phyloP scores from a whole-genome alignment of 495 filamentous ascomycete genomes.

The Oleoguttula mirabilis region DNA sequence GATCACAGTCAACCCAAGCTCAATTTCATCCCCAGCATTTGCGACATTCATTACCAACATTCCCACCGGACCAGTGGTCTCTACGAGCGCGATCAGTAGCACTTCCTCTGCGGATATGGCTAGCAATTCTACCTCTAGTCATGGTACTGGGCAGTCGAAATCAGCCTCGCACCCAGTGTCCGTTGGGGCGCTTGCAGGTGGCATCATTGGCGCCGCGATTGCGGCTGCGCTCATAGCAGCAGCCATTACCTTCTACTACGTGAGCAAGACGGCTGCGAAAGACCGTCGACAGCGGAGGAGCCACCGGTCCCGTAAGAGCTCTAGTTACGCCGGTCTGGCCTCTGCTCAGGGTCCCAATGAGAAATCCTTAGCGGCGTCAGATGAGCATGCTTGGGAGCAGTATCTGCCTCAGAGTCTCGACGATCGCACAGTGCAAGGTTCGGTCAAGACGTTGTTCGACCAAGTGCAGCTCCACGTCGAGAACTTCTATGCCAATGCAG shows the following conservation, averaged over 20 bases:
- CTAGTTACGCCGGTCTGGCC: background rate
- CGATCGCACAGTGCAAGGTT: conserved; percentile 16
- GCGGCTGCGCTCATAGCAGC: conserved; percentile 1
- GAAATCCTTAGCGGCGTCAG: too few species aligned
- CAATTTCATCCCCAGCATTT: background rate
- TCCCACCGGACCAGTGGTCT: too few species aligned
- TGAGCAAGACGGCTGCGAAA: background rate
- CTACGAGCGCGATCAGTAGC: too few species aligned
- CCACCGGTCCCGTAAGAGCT: background rate
- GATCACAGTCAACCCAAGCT: background rate
- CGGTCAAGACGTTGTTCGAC: conserved; percentile 16
- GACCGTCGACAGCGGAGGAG: background rate
- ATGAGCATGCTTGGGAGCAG: background rate
- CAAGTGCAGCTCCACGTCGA: conserved; percentile 24
- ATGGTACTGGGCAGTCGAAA: too few species aligned
- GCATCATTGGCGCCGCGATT: conserved; percentile 1
- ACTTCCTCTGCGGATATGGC: too few species aligned
- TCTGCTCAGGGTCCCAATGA: background rate
- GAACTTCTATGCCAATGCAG: conserved; percentile 20
- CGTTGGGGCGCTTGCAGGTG: conserved; percentile 7
- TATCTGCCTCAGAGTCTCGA: conserved; percentile 21
- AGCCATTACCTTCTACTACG: too few species aligned
- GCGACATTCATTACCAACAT: too few species aligned
- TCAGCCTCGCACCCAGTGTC: too few species aligned
- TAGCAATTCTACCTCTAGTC: too few species aligned